These are phyloP conservation scores for Leccinum pachyderme DNA, from an alignment of 1,284 basidiomycete genomes.

Conservation along the genomic window DNA sequence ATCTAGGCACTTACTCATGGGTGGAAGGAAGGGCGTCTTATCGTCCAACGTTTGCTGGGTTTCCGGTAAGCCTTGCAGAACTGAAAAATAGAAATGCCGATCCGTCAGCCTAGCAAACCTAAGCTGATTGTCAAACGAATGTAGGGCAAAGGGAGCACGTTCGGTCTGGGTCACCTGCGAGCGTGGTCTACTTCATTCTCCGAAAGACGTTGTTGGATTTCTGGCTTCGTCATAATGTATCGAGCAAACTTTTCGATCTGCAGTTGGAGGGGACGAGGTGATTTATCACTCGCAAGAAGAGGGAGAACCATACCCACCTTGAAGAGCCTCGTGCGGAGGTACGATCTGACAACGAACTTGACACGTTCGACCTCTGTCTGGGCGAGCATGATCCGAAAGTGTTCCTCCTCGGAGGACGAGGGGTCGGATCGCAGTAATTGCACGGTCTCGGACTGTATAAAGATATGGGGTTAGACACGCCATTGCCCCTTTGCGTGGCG, in stretches of 20 bases:
- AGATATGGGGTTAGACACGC: not conserved
- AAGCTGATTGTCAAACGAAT: not conserved
- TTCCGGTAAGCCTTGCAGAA: slow-evolving; percentile 77
- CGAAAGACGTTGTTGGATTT: slow-evolving; percentile 70
- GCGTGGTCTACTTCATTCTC: slow-evolving; percentile 80
- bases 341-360: slow-evolving; percentile 85
- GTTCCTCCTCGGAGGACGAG: slow-evolving; percentile 83
- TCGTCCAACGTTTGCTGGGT: slow-evolving; percentile 76
- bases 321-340: slow-evolving; percentile 80
- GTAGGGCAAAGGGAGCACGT: not conserved
- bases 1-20: slow-evolving; percentile 63
- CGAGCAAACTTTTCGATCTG: slow-evolving; percentile 88
- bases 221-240: slow-evolving; percentile 66
- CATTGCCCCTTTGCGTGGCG: not conserved
- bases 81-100: slow-evolving; percentile 69
- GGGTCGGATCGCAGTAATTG: slow-evolving; percentile 75
- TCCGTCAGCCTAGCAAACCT: slow-evolving; percentile 76
- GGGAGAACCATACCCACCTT: slow-evolving; percentile 69
- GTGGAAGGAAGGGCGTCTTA: slow-evolving; percentile 61
- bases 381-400: slow-evolving; percentile 86
- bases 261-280: not conserved
- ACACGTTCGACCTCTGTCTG: slow-evolving; percentile 92
- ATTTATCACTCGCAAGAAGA: not conserved
- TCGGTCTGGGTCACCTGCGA: slow-evolving; percentile 48
- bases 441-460: slow-evolving; percentile 54